Conservation (phyloP, 2,329 filamentous ascomycete genomes). For the Ceratocystis destructans region DNA sequence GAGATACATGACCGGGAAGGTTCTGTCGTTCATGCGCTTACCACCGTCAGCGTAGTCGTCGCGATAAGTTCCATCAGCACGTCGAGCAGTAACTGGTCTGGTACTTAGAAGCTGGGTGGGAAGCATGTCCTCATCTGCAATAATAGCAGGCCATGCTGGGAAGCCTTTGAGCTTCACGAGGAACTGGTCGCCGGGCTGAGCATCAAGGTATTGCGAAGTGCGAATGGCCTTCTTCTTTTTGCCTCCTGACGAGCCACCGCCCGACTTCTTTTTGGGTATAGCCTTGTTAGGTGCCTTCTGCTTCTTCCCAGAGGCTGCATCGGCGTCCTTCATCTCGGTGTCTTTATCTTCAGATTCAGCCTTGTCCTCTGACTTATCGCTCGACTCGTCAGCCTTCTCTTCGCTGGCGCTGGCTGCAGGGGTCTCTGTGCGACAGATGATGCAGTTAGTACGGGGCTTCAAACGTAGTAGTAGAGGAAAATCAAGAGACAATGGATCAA, state of each 20-base stretch:
- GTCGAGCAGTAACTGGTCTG: conserved; percentile 71
- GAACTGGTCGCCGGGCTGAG: conserved; percentile 81
- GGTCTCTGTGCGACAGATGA: conserved; percentile 21
- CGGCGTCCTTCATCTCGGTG: conserved; percentile 22
- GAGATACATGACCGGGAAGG: conserved; percentile 90
- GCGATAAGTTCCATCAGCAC: conserved; percentile 71
- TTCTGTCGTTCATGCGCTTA: conserved; percentile 71
- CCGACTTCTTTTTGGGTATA: conserved; percentile 55
- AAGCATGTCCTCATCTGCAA: conserved; percentile 90
- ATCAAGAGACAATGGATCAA: background rate
- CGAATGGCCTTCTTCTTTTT: conserved; percentile 80
- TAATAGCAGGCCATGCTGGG: conserved; percentile 84
- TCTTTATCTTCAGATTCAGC: conserved; percentile 17
- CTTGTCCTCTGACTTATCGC: conserved; percentile 17
- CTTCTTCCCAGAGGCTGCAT: conserved; percentile 29
- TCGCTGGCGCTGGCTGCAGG: conserved; percentile 10
- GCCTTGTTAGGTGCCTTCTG: conserved; percentile 29
- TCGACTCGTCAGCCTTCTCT: conserved; percentile 7
- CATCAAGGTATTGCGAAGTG: conserved; percentile 59
- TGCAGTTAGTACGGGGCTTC: background rate
- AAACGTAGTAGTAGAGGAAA: background rate
- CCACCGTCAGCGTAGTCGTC: conserved; percentile 79
- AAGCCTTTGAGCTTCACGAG: conserved; percentile 90
- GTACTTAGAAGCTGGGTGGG: conserved; percentile 61
- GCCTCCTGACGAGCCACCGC: conserved; percentile 49